Conservation (phyloP, 1,284 basidiomycete species). For the Puccinia polysora region DNA sequence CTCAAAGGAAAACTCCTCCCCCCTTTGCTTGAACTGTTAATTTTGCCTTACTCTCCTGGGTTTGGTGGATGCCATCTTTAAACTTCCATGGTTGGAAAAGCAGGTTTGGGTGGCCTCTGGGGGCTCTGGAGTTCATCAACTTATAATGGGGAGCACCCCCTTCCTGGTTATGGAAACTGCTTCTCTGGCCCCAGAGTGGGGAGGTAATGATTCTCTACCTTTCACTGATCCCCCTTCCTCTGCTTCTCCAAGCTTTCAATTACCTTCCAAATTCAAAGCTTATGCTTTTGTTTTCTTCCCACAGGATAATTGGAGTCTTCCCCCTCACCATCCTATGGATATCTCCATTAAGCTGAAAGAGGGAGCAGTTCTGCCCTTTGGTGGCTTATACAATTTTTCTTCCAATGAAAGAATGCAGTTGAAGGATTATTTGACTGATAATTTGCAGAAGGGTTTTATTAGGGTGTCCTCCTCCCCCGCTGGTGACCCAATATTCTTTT, state of each 20-base stretch:
- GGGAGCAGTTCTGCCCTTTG: neutral
- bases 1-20: neutral
- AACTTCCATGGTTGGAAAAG: conserved; percentile 14
- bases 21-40: neutral
- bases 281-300: neutral
- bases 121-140: neutral
- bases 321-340: neutral
- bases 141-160: neutral
- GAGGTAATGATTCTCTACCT: neutral
- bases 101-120: conserved; percentile 1
- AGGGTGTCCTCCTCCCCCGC: neutral
- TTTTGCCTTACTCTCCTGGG: conserved; percentile 13
- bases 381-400: conserved; percentile 8
- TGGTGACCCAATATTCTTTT: conserved; percentile 4
- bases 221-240: neutral
- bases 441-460: conserved; percentile 20
- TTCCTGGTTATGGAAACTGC: neutral
- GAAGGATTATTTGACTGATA: neutral
- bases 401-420: neutral
- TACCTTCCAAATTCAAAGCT: neutral
- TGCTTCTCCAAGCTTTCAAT: neutral
- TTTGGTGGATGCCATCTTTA: neutral
- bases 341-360: conserved; percentile 4
- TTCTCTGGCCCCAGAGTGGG: neutral
- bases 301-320: neutral